A percentile compares a stretch with the other conserved stretches of the same genome.
These are phyloP conservation scores for Ensete glaucum DNA, from an alignment of 176 grass and related monocot species.

Conservation along the genomic window DNA sequence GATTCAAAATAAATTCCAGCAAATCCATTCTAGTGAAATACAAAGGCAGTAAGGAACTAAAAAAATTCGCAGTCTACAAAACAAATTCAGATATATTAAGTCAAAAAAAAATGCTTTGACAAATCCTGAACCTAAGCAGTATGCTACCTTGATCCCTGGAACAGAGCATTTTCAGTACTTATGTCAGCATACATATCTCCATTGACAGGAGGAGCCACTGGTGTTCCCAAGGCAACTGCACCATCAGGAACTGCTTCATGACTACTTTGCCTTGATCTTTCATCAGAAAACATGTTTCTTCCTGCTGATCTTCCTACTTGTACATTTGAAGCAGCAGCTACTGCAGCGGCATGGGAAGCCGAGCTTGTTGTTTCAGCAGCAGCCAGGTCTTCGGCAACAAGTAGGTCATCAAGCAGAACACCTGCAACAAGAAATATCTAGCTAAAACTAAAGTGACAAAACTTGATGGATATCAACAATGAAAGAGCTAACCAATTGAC, in stretches of 20 bases:
- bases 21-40: background rate
- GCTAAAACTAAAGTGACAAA: background rate
- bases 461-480: background rate
- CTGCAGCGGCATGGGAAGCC: constrained; percentile 72
- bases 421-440: constrained; percentile 34
- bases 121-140: background rate
- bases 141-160: constrained; percentile 75
- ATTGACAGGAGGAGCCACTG: constrained; percentile 90
- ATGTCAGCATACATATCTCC: constrained; percentile 91
- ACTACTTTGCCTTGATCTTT: constrained; percentile 44
- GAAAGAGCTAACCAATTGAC: background rate
- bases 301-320: constrained; percentile 49
- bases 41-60: too few species aligned
- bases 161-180: constrained; percentile 75
- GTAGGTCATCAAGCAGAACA: constrained; percentile 90
- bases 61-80: background rate
- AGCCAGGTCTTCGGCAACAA: constrained; percentile 93
- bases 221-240: constrained; percentile 77
- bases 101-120: background rate
- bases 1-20: background rate
- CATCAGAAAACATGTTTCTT: constrained; percentile 58
- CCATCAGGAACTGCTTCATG: constrained; percentile 57
- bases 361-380: constrained; percentile 78
- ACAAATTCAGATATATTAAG: background rate
- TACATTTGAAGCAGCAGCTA: constrained; percentile 50